Conservation (phyloP, 2,329 filamentous ascomycete genomes). For the Cercospora sp. region DNA sequence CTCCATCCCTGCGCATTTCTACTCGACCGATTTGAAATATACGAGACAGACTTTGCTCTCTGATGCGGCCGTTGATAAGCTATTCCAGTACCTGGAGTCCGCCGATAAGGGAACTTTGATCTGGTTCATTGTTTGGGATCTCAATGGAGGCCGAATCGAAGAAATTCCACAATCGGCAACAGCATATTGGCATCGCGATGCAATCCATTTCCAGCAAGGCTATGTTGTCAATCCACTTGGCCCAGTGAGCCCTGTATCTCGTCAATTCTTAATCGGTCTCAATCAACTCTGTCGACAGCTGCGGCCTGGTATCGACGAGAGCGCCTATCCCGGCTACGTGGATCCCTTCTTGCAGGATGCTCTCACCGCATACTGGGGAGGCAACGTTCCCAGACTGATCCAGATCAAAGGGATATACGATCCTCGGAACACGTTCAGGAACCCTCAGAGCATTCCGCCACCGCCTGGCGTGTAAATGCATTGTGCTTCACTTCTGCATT, state of each 20-base stretch:
- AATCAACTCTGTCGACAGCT: slow-evolving; percentile 19
- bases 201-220: slow-evolving; percentile 26
- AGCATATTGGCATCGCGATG: slow-evolving; percentile 30
- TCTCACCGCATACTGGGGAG: slow-evolving; percentile 36
- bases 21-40: slow-evolving; percentile 26
- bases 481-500: not conserved
- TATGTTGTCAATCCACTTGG: slow-evolving; percentile 22
- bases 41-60: slow-evolving; percentile 18
- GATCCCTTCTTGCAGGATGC: slow-evolving; percentile 37
- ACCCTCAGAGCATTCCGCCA: slow-evolving; percentile 27
- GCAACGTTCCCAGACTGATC: slow-evolving; percentile 36
- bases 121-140: slow-evolving; percentile 29
- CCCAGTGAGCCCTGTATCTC: slow-evolving; percentile 11
- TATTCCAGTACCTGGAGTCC: slow-evolving; percentile 29
- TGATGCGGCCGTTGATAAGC: slow-evolving; percentile 23
- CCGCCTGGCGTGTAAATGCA: slow-evolving; percentile 2
- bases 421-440: slow-evolving; percentile 33
- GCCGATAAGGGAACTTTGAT: slow-evolving; percentile 19
- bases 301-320: slow-evolving; percentile 21
- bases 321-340: slow-evolving; percentile 29
- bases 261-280: slow-evolving; percentile 22
- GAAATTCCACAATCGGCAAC: slow-evolving; percentile 25
- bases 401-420: slow-evolving; percentile 39
- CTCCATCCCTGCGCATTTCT: slow-evolving; percentile 28
- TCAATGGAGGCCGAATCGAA: slow-evolving; percentile 24